Percentiles rank a stretch among this genome's conserved stretches.
phyloP scores from a whole-genome alignment of 2,329 filamentous ascomycete species.

The Aspergillus ustus region DNA sequence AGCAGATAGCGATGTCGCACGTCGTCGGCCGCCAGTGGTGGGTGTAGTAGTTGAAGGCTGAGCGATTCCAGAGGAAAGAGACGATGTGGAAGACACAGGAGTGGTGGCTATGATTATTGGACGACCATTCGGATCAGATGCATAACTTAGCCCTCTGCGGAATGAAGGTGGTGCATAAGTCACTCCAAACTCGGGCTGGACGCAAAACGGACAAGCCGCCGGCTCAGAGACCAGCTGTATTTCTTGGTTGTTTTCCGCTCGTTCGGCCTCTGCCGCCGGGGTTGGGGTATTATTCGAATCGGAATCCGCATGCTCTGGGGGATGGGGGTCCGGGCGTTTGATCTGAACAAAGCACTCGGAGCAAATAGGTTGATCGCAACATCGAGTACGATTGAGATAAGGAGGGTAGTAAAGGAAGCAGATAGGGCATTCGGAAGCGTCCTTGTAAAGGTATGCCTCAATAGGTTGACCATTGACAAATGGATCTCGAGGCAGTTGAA shows the following conservation, averaged over 20 bases:
- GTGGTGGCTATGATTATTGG: slow-evolving; percentile 64
- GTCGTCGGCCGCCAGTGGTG: slow-evolving; percentile 50
- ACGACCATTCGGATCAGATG: slow-evolving; percentile 55
- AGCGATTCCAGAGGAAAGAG: slow-evolving; percentile 65
- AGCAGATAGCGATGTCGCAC: slow-evolving; percentile 75
- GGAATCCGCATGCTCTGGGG: slow-evolving; percentile 72
- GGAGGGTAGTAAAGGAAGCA: slow-evolving; percentile 96
- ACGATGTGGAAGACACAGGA: slow-evolving; percentile 86
- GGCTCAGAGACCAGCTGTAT: slow-evolving; percentile 83
- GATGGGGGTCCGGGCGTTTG: slow-evolving; percentile 88
- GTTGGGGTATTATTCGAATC: slow-evolving; percentile 44
- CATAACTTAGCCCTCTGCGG: slow-evolving; percentile 77
- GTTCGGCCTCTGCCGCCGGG: slow-evolving; percentile 36
- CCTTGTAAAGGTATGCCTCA: slow-evolving; percentile 92
- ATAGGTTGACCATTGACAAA: slow-evolving; percentile 93
- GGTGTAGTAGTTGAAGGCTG: slow-evolving; percentile 26
- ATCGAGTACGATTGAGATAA: slow-evolving; percentile 90
- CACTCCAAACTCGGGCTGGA: slow-evolving; percentile 93
- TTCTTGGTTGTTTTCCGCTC: slow-evolving; percentile 46
- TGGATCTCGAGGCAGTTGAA: slow-evolving; percentile 78
- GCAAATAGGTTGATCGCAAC: slow-evolving; percentile 94
- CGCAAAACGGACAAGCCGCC: slow-evolving; percentile 91
- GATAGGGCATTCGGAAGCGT: slow-evolving; percentile 88
- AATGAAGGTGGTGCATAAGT: slow-evolving; percentile 91
- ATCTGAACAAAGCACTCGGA: slow-evolving; percentile 99